Evolutionary conservation across 176 grass and related monocot genomes (phyloP).

Genomic region (Bonia amplexicaulis): DNA sequence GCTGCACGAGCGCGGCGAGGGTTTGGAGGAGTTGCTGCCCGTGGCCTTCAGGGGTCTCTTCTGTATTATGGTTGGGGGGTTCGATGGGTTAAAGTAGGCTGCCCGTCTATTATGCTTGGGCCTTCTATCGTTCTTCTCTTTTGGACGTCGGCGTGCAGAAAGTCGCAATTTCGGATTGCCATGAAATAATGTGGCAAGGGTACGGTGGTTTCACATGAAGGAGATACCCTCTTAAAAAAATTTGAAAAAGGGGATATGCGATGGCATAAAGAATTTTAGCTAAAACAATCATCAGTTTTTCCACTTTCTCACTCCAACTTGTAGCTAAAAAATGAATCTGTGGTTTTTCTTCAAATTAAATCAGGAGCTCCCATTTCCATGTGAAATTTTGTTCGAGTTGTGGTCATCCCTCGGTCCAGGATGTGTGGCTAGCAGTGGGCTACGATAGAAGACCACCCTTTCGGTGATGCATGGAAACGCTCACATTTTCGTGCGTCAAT

Average conservation of each 20-base stretch:
- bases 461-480: neutral
- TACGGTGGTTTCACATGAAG: no score
- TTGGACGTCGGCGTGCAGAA: neutral
- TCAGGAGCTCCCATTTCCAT: neutral
- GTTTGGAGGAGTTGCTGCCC: neutral
- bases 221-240: neutral
- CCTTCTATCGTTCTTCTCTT: neutral
- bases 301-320: no score
- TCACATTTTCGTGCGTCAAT: neutral
- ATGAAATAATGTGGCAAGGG: neutral
- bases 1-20: constrained; percentile 54
- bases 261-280: neutral
- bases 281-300: neutral
- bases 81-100: neutral
- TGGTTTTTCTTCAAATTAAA: neutral
- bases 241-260: neutral
- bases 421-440: neutral
- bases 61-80: neutral
- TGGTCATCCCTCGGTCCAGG: neutral
- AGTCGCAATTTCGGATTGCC: neutral
- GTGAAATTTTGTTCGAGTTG: neutral
- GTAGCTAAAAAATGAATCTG: no score
- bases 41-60: neutral
- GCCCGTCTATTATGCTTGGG: no score
- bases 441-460: neutral